Conservation (phyloP, 495 filamentous ascomycete genomes). For the Halenospora varia region DNA sequence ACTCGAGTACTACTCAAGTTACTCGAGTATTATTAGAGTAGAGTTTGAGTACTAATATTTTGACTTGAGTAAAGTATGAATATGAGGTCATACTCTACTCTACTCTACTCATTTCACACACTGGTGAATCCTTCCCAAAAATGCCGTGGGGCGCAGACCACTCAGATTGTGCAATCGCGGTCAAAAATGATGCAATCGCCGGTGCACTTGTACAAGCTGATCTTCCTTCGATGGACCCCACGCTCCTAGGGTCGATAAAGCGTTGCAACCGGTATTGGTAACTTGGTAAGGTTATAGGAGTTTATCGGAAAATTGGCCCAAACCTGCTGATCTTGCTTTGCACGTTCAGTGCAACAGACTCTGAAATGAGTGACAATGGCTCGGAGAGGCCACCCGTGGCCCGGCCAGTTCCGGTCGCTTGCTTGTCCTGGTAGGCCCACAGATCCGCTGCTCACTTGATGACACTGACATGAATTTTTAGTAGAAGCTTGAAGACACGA, state of each 20-base stretch:
- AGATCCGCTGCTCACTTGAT: conserved; percentile 1
- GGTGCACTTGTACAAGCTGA: not conserved
- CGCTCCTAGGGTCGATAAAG: not conserved
- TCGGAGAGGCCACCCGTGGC: not conserved
- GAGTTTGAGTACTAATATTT: not conserved
- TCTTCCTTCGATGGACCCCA: not conserved
- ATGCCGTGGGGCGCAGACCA: not conserved
- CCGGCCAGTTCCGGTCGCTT: not conserved
- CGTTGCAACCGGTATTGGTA: not conserved
- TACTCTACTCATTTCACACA: not conserved
- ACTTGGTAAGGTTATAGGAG: not conserved
- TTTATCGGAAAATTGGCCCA: not conserved
- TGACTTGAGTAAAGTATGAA: not conserved
- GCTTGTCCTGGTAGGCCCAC: conserved; percentile 1
- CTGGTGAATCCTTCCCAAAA: conserved; percentile 1
- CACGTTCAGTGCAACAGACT: conserved; percentile 1
- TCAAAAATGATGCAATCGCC: conserved; percentile 2
- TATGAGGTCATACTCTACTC: not conserved
- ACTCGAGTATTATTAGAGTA: not conserved
- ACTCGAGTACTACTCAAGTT: not conserved
- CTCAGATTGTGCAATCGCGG: conserved; percentile 1
- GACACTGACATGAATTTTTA: not conserved
- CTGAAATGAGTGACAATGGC: conserved; percentile 1
- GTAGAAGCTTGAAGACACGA: conserved; percentile 2
- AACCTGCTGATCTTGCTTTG: not conserved